Evolutionary conservation across 2,329 filamentous ascomycete species (phyloP).

Genomic region (Aspergillus proliferans): DNA sequence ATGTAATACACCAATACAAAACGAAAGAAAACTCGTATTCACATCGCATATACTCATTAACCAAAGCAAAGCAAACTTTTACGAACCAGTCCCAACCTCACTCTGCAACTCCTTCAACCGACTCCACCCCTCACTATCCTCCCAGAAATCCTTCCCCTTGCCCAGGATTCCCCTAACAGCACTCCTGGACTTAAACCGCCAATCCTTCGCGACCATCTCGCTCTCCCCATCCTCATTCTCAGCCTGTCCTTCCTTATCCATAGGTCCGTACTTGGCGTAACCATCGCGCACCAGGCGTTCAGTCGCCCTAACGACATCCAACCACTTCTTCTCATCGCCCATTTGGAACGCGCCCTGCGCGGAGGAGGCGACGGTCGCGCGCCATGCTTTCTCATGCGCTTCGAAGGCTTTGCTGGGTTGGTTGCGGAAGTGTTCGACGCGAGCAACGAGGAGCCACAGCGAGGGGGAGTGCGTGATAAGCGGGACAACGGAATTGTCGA

Average conservation of each 20-base stretch:
- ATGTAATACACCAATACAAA: neutral
- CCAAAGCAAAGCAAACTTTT: neutral
- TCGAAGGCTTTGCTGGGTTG: conserved; percentile 69
- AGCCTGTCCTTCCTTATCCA: conserved; percentile 51
- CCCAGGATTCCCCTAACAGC: conserved; percentile 79
- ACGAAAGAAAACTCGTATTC: neutral
- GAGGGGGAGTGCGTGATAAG: conserved; percentile 74
- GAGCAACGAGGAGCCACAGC: conserved; percentile 69
- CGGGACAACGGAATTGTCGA: conserved; percentile 70
- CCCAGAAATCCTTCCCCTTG: conserved; percentile 74
- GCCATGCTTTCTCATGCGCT: conserved; percentile 85
- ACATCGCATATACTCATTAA: neutral
- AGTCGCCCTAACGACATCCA: conserved; percentile 68
- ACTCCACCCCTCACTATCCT: conserved; percentile 52
- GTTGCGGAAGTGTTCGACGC: conserved; percentile 65
- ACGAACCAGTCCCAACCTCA: conserved; percentile 24
- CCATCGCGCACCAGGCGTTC: conserved; percentile 68
- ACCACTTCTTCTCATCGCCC: conserved; percentile 62
- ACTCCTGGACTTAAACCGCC: conserved; percentile 83
- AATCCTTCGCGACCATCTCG: conserved; percentile 66
- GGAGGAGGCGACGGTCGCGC: conserved; percentile 52
- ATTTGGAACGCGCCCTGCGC: conserved; percentile 40
- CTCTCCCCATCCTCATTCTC: conserved; percentile 38
- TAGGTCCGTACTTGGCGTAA: conserved; percentile 70
- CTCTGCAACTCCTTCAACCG: conserved; percentile 33